Conservation (phyloP, 2,329 filamentous ascomycete genomes). For the Penicillium sp. region DNA sequence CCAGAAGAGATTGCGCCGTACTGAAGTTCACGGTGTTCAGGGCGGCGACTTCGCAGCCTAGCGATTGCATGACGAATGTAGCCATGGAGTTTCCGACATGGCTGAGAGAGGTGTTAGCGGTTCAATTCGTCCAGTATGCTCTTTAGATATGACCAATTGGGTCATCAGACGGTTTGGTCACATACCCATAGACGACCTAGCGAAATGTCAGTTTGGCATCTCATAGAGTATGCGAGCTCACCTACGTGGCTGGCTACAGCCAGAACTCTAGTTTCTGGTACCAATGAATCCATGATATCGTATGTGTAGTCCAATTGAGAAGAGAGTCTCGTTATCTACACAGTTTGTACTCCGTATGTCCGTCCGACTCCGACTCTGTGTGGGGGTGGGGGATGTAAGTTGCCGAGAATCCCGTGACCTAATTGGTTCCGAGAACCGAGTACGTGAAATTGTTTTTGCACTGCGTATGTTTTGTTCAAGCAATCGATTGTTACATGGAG, state of each 20-base stretch:
- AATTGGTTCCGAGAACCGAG: conserved; percentile 16
- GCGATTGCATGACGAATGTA: conserved; percentile 85
- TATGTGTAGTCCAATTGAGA: background rate
- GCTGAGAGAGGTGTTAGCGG: conserved; percentile 47
- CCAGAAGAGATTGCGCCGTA: conserved; percentile 46
- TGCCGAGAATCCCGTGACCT: conserved; percentile 18
- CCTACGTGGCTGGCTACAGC: conserved; percentile 91
- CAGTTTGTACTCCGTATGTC: too few relatives aligned
- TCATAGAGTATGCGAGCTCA: conserved; percentile 33
- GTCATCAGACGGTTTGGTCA: conserved; percentile 9
- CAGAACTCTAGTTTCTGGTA: conserved; percentile 67
- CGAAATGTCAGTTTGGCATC: conserved; percentile 8
- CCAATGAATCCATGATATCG: conserved; percentile 39
- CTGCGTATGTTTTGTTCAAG: too few relatives aligned
- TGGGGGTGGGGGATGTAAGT: conserved; percentile 14
- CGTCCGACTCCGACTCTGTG: background rate
- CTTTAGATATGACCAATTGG: conserved; percentile 8
- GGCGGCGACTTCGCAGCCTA: conserved; percentile 90
- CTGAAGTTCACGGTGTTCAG: conserved; percentile 98
- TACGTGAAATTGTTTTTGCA: background rate
- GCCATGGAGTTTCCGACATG: conserved; percentile 98
- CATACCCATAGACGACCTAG: conserved; percentile 38
- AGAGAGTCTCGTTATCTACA: conserved; percentile 1
- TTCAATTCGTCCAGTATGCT: conserved; percentile 1
- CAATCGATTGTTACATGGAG: too few relatives aligned